Evolutionary conservation across 805 yeast genomes (phyloP), one percentile per base, ranked within the genome.

Genomic region (Starmerella bombicola): DNA sequence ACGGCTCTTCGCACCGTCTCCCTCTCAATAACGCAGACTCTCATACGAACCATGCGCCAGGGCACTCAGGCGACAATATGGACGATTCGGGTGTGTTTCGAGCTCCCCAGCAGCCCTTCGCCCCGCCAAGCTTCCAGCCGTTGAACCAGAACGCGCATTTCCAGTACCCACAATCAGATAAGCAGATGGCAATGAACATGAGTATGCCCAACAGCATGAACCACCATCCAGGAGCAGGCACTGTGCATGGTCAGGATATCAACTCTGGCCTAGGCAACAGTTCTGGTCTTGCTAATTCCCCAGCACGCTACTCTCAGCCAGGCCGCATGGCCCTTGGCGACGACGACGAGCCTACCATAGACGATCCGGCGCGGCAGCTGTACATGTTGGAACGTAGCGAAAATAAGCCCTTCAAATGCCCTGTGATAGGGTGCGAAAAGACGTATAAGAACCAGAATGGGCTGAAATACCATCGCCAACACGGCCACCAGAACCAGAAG

Each of bases 371-470:
- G 1, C 72, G 97, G 49, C 91, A 86, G 57, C 64, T 88, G 44
- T 88, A 91, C 57, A 95, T 86, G 25, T 78, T 82, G 67, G 96
- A 86, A 62, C 78, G 76, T 47, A 86, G 82, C 43, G 95, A 86
- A 52, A 81, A 84, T 59, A 78, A 91, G 61, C 98, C 98, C 23
- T 91, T 79, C 66, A 85, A 80, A 60, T 91, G 98, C 65, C 98
- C 97, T 0, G 98, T 91, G 33, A 81, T 85, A 55, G 98, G 98
- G 6, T 91, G 98, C 63, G 96, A 86, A 54, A 91, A 91, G 67
- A 86, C 88, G 22, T 91, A 91, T 62, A 91, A 91, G 66, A 91
- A 91, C 62, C 98, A 91, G 64, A 91, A 91, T 58, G 98, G 98
- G 15, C 69, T 91, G 57, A 91, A 91, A 61, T 91, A 91, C 62